Evolutionary conservation across 108 stramenopile genomes (phyloP), one percentile per base, ranked within the genome.

Genomic region (Ochromonas danica): DNA sequence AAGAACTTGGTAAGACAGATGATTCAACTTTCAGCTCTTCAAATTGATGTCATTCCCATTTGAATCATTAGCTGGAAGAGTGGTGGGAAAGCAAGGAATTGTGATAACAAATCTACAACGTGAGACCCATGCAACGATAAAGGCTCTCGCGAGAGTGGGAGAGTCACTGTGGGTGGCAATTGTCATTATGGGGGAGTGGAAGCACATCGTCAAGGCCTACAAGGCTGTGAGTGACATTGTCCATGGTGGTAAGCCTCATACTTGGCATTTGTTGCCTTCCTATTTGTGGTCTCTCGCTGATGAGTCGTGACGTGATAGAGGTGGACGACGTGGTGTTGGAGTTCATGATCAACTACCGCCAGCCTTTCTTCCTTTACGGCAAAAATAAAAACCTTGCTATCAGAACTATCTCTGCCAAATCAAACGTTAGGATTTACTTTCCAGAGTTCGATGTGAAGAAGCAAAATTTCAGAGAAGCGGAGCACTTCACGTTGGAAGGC

Each of bases 351-450:
- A 67, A 67, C 31, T 33, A 22, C 6, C 17, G 31, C 3, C 3
- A 67, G 63, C 27, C 27, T 6, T 67, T 67, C 63, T 67, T 67
- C 25, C 63, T 67, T 36, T 67, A 67, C 31, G 63, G 63, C 30
- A 22, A 31, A 36, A 35, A 35, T 6, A 3, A 35, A 25, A 6
- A 67, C 10, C 31, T 25, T 6, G 25, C 31, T 28, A 67, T 67
- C 31, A 67, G 25, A 36, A 35, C 6, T 67, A 6, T 67, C 3
- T 67, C 63, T 10, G 63, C 63, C 31, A 33, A 67, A 31, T 31
- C 30, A 10, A 67, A 67, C 25, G 63, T 67, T 28, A 3, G 63
- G 6, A 67, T 67, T 36, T 67, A 14, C 63, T 31, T 67, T 6
- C 63, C 63, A 6, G 63, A 3, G 30, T 14, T 14, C 6, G 63